These are phyloP conservation scores for Colletotrichum australisinense DNA, from an alignment of 2,329 filamentous ascomycete genomes.

Conservation along the genomic window DNA sequence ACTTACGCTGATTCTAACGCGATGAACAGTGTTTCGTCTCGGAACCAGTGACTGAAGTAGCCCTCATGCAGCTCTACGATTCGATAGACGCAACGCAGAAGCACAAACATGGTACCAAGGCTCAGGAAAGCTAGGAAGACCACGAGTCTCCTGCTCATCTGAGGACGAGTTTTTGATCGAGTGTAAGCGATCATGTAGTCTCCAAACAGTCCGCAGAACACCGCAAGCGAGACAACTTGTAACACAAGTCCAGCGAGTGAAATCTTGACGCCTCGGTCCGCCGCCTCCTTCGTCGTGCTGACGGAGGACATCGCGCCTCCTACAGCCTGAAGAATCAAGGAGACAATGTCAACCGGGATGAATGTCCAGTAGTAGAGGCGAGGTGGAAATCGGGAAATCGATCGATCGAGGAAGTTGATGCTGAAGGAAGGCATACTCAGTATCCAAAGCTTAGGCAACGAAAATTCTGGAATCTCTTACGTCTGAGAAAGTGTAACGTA, in stretches of 20 bases:
- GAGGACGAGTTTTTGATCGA: slow-evolving; percentile 42
- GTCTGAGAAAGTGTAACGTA: slow-evolving; percentile 40
- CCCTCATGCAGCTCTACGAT: slow-evolving; percentile 69
- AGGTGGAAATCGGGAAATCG: slow-evolving; percentile 45
- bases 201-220: slow-evolving; percentile 55
- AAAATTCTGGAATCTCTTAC: background rate
- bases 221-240: slow-evolving; percentile 60
- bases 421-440: slow-evolving; percentile 6
- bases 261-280: slow-evolving; percentile 56
- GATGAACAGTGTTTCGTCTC: slow-evolving; percentile 55
- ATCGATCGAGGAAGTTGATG: slow-evolving; percentile 42
- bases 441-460: too few species aligned
- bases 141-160: slow-evolving; percentile 49
- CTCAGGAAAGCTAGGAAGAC: slow-evolving; percentile 61
- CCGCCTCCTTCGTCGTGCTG: slow-evolving; percentile 44
- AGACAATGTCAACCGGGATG: slow-evolving; percentile 63
- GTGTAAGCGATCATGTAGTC: slow-evolving; percentile 51
- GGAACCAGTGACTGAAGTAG: slow-evolving; percentile 61
- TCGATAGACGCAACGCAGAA: slow-evolving; percentile 68
- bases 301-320: slow-evolving; percentile 59
- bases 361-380: slow-evolving; percentile 48
- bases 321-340: slow-evolving; percentile 61
- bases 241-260: slow-evolving; percentile 63
- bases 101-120: slow-evolving; percentile 64
- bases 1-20: slow-evolving; percentile 52